phyloP scores from a whole-genome alignment of 169 alveolate species.

The Fabrea salina region DNA sequence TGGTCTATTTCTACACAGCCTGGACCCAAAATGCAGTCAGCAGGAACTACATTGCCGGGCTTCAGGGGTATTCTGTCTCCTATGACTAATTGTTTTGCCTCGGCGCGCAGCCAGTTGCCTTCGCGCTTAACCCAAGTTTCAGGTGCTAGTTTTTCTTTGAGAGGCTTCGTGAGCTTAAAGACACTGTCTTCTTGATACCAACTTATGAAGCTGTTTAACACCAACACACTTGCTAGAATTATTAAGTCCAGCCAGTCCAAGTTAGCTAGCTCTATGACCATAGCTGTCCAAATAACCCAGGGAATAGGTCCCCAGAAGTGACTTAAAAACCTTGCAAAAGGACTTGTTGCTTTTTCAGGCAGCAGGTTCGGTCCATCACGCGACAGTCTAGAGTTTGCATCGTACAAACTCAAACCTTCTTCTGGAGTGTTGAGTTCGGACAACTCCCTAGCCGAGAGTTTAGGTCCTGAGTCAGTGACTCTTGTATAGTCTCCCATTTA shows the following conservation, averaged over 20 bases:
- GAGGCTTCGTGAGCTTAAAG: constrained; percentile 58
- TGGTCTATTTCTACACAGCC: constrained; percentile 52
- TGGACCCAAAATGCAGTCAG: constrained; percentile 53
- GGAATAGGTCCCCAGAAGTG: constrained; percentile 28
- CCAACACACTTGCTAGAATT: background rate
- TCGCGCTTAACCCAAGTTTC: constrained; percentile 49
- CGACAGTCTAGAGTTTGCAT: background rate
- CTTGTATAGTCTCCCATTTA: constrained; percentile 22
- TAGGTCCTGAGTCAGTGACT: constrained; percentile 10
- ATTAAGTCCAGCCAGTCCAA: background rate
- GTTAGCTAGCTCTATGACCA: background rate
- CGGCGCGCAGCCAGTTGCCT: constrained; percentile 42
- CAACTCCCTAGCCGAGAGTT: background rate
- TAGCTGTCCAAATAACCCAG: background rate
- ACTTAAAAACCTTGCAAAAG: background rate
- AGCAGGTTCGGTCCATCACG: background rate
- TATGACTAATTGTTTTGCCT: constrained; percentile 45
- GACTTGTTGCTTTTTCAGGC: background rate
- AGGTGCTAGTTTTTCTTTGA: constrained; percentile 52
- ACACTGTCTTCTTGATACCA: constrained; percentile 44
- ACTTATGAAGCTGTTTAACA: background rate
- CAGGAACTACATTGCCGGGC: constrained; percentile 71
- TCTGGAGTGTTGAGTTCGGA: background rate
- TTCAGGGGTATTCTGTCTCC: constrained; percentile 64
- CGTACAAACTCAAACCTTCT: background rate